Conservation (phyloP, 306 rosid species). For the Quillaja saponaria region DNA sequence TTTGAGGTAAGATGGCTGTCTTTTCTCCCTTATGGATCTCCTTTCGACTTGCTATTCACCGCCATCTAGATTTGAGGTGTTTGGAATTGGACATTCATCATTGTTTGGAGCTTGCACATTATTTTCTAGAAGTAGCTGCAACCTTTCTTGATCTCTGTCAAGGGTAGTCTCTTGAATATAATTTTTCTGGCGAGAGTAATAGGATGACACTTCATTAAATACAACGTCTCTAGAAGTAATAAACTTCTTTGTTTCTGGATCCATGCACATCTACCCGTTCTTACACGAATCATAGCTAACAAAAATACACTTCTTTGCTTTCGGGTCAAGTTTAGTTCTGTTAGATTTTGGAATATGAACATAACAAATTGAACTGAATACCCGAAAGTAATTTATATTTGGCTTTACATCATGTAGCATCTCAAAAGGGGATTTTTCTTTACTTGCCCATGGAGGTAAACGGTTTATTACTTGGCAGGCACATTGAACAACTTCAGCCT, state of each 20-base stretch:
- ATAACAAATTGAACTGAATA: conserved; percentile 5
- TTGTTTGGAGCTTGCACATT: no score
- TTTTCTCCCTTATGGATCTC: no score
- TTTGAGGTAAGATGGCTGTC: no score
- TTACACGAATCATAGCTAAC: not conserved
- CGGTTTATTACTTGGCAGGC: not conserved
- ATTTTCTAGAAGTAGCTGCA: no score
- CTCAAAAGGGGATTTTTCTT: not conserved
- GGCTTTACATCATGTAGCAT: not conserved
- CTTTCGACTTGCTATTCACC: no score
- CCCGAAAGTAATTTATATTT: not conserved
- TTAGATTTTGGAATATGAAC: not conserved
- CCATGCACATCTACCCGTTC: conserved; percentile 1
- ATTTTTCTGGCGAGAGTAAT: no score
- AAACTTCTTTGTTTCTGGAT: not conserved
- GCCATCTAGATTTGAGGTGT: no score
- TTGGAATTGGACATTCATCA: no score
- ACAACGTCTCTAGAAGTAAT: not conserved
- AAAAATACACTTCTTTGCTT: conserved; percentile 1
- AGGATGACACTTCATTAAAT: not conserved
- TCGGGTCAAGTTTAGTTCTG: conserved; percentile 16
- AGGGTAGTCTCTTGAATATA: no score
- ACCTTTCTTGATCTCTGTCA: no score
- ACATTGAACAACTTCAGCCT: not conserved
- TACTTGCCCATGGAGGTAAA: not conserved